Percentiles rank a stretch among this genome's conserved stretches.
Evolutionary conservation across 345 rosid species (phyloP).

Genomic region (Trapa incisa): DNA sequence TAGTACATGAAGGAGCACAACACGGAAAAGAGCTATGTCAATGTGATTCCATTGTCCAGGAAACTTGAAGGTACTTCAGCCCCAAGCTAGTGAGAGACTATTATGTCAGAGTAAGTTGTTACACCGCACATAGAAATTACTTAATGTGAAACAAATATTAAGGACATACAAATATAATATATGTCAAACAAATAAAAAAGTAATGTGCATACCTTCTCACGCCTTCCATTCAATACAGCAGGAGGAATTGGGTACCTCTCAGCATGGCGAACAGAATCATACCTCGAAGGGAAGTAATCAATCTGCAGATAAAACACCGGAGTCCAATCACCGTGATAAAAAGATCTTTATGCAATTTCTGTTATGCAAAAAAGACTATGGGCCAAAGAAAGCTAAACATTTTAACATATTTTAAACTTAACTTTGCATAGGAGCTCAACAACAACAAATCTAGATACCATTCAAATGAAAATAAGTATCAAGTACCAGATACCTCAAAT

Average conservation of each 20-base stretch:
- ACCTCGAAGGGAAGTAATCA: conserved; percentile 86
- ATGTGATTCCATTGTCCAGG: neutral
- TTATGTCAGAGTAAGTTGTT: neutral
- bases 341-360: neutral
- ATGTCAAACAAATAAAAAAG: no score
- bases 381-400: neutral
- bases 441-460: neutral
- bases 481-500: no score
- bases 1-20: no score
- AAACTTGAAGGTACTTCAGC: neutral
- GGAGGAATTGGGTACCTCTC: conserved; percentile 49
- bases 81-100: neutral
- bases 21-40: neutral
- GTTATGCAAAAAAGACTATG: neutral
- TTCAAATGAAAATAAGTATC: neutral
- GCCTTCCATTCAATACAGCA: conserved; percentile 44
- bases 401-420: neutral
- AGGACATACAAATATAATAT: neutral
- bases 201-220: conserved; percentile 48
- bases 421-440: neutral
- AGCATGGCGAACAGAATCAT: conserved; percentile 63
- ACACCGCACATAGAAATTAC: neutral
- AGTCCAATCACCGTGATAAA: neutral
- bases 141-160: neutral
- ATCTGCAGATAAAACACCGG: conserved; percentile 24